Evolutionary conservation across 768 basidiomycete genomes (phyloP).

Genomic region (Phlebiopsis flavidoalba): DNA sequence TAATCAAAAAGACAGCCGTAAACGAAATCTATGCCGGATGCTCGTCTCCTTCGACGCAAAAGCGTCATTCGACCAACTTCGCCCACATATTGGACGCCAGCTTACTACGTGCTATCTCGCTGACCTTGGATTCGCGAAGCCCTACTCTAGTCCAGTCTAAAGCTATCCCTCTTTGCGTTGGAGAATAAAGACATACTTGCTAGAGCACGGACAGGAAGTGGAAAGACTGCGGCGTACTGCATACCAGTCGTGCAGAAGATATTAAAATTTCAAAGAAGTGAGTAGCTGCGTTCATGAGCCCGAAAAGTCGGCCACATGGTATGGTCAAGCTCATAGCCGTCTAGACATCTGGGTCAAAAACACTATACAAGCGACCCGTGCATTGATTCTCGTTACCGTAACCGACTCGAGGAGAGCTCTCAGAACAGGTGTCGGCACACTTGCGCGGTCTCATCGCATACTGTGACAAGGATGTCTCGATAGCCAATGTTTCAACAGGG

Average conservation of each 20-base stretch:
- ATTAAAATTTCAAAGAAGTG: constrained; percentile 71
- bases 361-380: constrained; percentile 54
- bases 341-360: constrained; percentile 3
- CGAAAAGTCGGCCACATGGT: background rate
- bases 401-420: constrained; percentile 88
- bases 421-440: constrained; percentile 82
- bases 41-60: constrained; percentile 26
- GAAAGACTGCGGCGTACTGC: constrained; percentile 96
- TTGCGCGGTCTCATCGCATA: constrained; percentile 63
- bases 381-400: constrained; percentile 76
- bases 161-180: constrained; percentile 87
- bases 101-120: constrained; percentile 84
- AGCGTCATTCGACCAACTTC: constrained; percentile 43
- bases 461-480: constrained; percentile 68
- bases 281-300: constrained; percentile 24
- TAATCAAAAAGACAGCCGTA: background rate
- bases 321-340: background rate
- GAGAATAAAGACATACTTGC: constrained; percentile 90
- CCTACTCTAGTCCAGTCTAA: constrained; percentile 90
- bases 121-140: constrained; percentile 83
- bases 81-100: constrained; percentile 80
- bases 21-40: constrained; percentile 23
- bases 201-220: constrained; percentile 90
- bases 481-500: constrained; percentile 76
- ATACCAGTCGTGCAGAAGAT: constrained; percentile 90